Evolutionary conservation across 83 land plant genomes (phyloP), one percentile per base, ranked within the genome.

Genomic region (Larix sibirica): DNA sequence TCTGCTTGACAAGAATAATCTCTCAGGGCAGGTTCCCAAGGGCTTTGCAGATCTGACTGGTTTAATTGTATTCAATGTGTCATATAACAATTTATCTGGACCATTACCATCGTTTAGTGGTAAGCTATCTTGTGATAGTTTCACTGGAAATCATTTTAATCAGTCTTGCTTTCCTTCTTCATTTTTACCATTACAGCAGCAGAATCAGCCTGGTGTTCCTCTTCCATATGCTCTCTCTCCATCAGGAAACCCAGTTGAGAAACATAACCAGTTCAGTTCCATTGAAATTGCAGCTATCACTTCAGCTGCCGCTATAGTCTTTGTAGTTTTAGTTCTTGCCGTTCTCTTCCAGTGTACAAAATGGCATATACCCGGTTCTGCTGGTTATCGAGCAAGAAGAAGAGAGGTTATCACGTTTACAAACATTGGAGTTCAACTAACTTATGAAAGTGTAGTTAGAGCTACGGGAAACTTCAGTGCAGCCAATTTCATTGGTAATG

Each of bases 271-370:
- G 81, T 85, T 92, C 83, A 90, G 79, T 75, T 87, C 92, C 17
- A 92, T 92, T 66, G 95, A 90, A 86, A 91, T 93, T 65, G 93
- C 95, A 40, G 88, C 93, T 16, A 87, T 93, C 69, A 80, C 91
- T 31, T 93, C 90, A 64, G 93, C 90, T 33, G 70, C 91, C 20
- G 93, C 88, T 23, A 93, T 93, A 64, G 91, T 91, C n/a, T 84
- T 88, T 12, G 93, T 93, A 42, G 87, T 93, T 63, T 24, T 93
- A 0, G 93, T 89, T 64, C 82, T 93, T 64, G 54, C 89, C 60
- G 28, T 89, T 59, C 81, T 93, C 24, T 91, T 83, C 66, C 33
- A 88, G 14, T 89, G 84, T 56, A 90, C 91, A 20, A 85, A 87
- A 60, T 89, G 89, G 61, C 84, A 89, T 77, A 83, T 84, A 36